Percentiles rank a stretch among this genome's conserved stretches.
Conservation (phyloP, 805 yeast genomes). For the Kuraishia piskuri region DNA sequence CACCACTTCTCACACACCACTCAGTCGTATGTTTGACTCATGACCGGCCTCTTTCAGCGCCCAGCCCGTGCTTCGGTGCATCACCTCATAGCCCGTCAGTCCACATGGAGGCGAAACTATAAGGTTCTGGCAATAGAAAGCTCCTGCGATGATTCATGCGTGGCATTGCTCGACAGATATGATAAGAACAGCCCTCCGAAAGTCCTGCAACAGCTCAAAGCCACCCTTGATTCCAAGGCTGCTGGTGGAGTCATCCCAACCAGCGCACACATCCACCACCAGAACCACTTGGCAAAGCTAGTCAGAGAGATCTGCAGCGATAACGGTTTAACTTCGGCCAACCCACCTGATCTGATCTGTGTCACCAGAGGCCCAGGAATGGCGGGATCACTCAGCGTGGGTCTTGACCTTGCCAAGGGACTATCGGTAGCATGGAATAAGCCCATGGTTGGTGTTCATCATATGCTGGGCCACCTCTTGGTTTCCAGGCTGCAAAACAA, state of each 20-base stretch:
- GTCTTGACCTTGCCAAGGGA: conserved; percentile 82
- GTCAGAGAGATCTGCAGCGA: conserved; percentile 34
- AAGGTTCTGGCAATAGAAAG: conserved; percentile 81
- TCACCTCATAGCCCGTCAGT: background rate
- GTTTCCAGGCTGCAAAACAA: conserved; percentile 45
- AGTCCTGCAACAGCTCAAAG: conserved; percentile 50
- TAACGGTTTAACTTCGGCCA: conserved; percentile 20
- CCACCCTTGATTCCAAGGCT: conserved; percentile 54
- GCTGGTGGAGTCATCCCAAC: conserved; percentile 88
- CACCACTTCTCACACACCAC: too few relatives aligned
- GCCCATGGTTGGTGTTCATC: conserved; percentile 88
- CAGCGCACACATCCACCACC: conserved; percentile 76
- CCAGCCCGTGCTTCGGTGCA: background rate
- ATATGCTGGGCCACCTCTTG: conserved; percentile 89
- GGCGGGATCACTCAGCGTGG: conserved; percentile 80
- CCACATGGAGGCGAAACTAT: conserved; percentile 26
- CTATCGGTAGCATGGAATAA: conserved; percentile 65
- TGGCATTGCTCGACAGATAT: conserved; percentile 58
- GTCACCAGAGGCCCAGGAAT: conserved; percentile 97
- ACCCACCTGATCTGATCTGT: conserved; percentile 66
- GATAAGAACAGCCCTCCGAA: conserved; percentile 29
- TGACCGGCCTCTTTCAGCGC: background rate
- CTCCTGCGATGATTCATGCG: conserved; percentile 94
- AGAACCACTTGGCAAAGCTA: conserved; percentile 41
- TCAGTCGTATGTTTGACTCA: background rate